These are phyloP conservation scores for Colletotrichum horii DNA, from an alignment of 2,329 filamentous ascomycete genomes.

Conservation along the genomic window DNA sequence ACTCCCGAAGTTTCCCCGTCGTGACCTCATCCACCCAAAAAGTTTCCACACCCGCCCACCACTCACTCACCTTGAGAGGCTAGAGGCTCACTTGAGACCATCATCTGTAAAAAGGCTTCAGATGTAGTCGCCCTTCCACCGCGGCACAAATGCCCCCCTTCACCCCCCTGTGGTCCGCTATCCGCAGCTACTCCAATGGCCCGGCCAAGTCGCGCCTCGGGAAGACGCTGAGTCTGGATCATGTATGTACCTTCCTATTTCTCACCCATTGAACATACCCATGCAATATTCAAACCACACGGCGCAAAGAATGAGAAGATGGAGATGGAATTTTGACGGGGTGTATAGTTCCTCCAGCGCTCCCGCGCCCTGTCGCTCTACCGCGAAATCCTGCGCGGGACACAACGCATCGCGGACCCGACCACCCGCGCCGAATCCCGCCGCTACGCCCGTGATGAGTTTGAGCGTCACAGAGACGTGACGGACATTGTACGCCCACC, in stretches of 20 bases:
- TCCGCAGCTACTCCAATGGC: constrained; percentile 43
- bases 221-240: constrained; percentile 60
- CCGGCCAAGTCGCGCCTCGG: constrained; percentile 40
- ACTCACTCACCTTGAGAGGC: background rate
- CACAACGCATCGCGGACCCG: constrained; percentile 54
- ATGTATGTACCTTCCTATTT: constrained; percentile 46
- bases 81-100: background rate
- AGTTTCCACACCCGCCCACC: background rate
- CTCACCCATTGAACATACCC: background rate
- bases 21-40: constrained; percentile 20
- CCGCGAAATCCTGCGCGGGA: constrained; percentile 61
- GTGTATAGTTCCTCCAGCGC: constrained; percentile 62
- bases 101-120: background rate
- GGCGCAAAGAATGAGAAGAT: background rate
- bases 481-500: constrained; percentile 53
- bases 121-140: background rate
- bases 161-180: constrained; percentile 1
- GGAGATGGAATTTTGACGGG: background rate
- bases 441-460: constrained; percentile 63
- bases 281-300: no score
- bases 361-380: constrained; percentile 61
- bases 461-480: constrained; percentile 62
- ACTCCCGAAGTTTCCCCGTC: constrained; percentile 16
- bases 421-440: constrained; percentile 60
- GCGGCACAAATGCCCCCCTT: constrained; percentile 3